Conservation (phyloP, 2,329 filamentous ascomycete genomes). For the Ophiosphaerella narmari region DNA sequence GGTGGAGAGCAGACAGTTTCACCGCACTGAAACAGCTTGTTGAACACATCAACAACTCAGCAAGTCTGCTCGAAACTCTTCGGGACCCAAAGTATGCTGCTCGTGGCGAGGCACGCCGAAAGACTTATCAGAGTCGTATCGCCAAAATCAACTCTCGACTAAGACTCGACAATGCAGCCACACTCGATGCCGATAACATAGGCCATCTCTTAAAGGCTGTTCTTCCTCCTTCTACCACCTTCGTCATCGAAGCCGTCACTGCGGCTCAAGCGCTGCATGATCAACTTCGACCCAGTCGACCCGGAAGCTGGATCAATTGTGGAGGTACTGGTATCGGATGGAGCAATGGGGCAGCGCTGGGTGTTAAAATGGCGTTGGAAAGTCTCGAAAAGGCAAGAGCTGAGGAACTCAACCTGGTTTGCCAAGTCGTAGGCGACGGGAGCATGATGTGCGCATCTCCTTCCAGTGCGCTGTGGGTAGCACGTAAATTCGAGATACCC, state of each 20-base stretch:
- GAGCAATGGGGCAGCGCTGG: constrained; percentile 58
- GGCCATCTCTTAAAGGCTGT: constrained; percentile 9
- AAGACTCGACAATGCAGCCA: constrained; percentile 18
- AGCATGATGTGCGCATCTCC: constrained; percentile 62
- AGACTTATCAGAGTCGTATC: constrained; percentile 11
- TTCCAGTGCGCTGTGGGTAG: constrained; percentile 62
- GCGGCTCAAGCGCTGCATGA: constrained; percentile 12
- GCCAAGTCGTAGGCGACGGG: constrained; percentile 63
- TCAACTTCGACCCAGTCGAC: constrained; percentile 23
- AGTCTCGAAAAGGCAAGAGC: constrained; percentile 38
- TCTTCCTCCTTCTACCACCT: constrained; percentile 13
- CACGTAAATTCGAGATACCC: constrained; percentile 59
- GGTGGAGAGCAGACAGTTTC: constrained; percentile 69
- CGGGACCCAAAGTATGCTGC: background rate
- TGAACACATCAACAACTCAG: constrained; percentile 20
- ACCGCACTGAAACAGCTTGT: constrained; percentile 49
- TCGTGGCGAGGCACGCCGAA: constrained; percentile 12
- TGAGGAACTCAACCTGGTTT: constrained; percentile 49
- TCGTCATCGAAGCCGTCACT: constrained; percentile 20
- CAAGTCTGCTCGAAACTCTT: constrained; percentile 1
- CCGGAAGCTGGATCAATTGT: constrained; percentile 59
- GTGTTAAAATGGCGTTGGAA: constrained; percentile 54
- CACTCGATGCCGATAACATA: constrained; percentile 20
- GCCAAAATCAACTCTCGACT: constrained; percentile 23
- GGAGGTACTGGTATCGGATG: constrained; percentile 60